A percentile compares a stretch with the other conserved stretches of the same genome.
These are phyloP conservation scores for Pseudogymnoascus sp. DNA, from an alignment of 2,329 filamentous ascomycete species.

Conservation along the genomic window DNA sequence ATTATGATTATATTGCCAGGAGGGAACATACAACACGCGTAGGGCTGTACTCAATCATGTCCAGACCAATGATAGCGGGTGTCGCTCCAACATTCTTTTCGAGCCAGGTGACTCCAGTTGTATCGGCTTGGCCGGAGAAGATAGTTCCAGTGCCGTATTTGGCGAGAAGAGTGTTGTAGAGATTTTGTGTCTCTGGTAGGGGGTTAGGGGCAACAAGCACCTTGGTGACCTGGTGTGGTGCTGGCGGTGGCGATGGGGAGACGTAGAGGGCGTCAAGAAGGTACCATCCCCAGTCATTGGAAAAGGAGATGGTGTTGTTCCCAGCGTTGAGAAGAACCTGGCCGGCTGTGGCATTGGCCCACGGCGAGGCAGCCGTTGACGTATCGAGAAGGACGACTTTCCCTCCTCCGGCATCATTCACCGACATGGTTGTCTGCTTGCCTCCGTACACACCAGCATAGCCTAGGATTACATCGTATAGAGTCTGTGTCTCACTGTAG, in stretches of 20 bases:
- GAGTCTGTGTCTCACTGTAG: conserved; percentile 25
- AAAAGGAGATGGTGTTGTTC: conserved; percentile 36
- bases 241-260: conserved; percentile 29
- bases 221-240: conserved; percentile 32
- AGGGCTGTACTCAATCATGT: conserved; percentile 42
- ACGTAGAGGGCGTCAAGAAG: conserved; percentile 37
- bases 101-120: conserved; percentile 35
- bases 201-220: conserved; percentile 30
- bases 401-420: conserved; percentile 34
- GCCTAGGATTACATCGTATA: conserved; percentile 37
- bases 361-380: conserved; percentile 29
- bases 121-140: conserved; percentile 41
- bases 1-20: background rate
- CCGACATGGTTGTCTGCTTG: conserved; percentile 35
- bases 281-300: conserved; percentile 42
- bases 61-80: conserved; percentile 37
- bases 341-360: conserved; percentile 33
- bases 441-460: conserved; percentile 39
- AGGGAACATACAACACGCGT: conserved; percentile 32
- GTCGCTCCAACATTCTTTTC: conserved; percentile 37
- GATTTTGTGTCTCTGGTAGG: conserved; percentile 11
- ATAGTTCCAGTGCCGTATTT: conserved; percentile 14
- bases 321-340: conserved; percentile 37
- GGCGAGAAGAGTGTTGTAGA: conserved; percentile 13
- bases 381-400: conserved; percentile 30